Evolutionary conservation across 2,329 filamentous ascomycete genomes (phyloP), one percentile per base, ranked within the genome.

Genomic region (Aureobasidium sp.): DNA sequence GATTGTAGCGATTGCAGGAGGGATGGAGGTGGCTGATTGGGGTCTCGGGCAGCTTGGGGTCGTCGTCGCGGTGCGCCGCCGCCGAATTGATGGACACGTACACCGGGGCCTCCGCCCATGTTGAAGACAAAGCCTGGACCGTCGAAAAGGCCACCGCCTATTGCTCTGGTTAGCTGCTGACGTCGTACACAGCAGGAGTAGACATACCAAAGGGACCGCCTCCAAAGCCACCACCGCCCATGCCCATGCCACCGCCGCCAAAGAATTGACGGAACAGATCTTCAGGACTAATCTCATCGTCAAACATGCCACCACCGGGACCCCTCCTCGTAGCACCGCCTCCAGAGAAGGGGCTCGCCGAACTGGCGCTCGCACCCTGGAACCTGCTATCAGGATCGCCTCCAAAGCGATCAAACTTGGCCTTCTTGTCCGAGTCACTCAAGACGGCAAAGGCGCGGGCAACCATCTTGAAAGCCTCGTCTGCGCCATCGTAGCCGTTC

Each of bases 401-500:
- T 63, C 94, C 94, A 75, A 88, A 95, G 65, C 85, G 84, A 76
- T 99, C 94, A 73, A 83, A 99, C 75, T 89, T 91, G 17, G 88
- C 82, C 72, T 91, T 88, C 84, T 97, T 97, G 67, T 97, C 93
- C 71, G 91, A 84, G 74, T 99, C 94, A 65, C 91, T 93, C 53
- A 99, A 80, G 58, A 97, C 86, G 69, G 95, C 89, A 74, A 99
- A 99, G 17, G 94, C 94, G 69, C 91, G 84, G 70, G 90, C 89
- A 27, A 99, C 91, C 89, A 97, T 89, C 81, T 99, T 99, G 80
- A 99, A 99, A 36, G 94, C 94, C 79, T 99, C 94, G 74, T 97
- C 94, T 61, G 94, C 93, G 64, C 95, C 86, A 41, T 93, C 87
- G 74, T 97, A 92, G 56, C 92, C 92, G 81, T 99, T 99, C 81